Base-by-base conservation (phyloP, 768 basidiomycete genomes). In the Calvatia gigantea region DNA sequence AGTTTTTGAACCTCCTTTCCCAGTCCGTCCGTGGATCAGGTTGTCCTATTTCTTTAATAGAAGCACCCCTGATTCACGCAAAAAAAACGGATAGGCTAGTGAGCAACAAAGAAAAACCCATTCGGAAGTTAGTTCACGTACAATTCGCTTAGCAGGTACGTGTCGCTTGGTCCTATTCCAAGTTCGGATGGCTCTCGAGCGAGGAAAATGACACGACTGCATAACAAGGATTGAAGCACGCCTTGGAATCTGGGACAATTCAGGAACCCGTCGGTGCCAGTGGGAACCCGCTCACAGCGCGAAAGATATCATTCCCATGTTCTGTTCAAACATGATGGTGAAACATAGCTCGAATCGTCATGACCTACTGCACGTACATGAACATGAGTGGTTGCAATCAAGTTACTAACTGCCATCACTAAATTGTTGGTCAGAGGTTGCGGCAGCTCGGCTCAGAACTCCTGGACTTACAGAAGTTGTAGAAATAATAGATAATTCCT, bases 91-190 rank as follows among this genome's bases (percentile, higher is more conserved):
- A n/a, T n/a, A n/a, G n/a, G n/a, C n/a, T 29, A 15, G 14, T 5
- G 15, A 17, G 42, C 42, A 4, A 21, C 11, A 41, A n/a, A n/a
- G 42, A 23, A n/a, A n/a, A n/a, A n/a, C n/a, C n/a, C n/a, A n/a
- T n/a, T n/a, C n/a, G n/a, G n/a, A n/a, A n/a, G n/a, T n/a, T n/a
- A n/a, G n/a, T n/a, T n/a, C n/a, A n/a, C 42, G 6, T 33, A 32
- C 29, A 28, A 17, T 6, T 48, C 31, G 25, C 8, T 57, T 48
- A 15, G 27, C 14, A 46, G 51, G 70, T 71, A 55, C 78, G 51
- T 49, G 69, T 59, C 25, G 15, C 27, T 28, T 15, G n/a, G n/a
- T 27, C 38, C 9, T 2, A 29, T 6, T n/a, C 29, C 51, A 6
- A 52, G 11, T 12, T 43, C 51, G 4, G 51, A 52, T 31, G 51